Base-by-base conservation (phyloP, 306 rosid genomes). In the Cajanus cajan region DNA sequence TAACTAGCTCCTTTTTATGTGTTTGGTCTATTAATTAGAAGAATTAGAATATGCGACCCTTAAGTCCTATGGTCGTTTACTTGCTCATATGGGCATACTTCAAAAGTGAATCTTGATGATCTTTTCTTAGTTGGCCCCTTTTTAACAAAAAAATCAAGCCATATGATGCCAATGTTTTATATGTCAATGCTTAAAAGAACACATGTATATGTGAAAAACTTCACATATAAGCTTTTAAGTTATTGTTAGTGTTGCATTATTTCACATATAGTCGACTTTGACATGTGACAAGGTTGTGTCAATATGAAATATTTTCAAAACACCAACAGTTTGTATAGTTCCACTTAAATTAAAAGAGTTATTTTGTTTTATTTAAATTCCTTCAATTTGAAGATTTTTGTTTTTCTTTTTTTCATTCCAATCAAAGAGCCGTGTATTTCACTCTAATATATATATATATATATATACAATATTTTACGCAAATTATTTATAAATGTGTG, bases 41-140 rank as follows among this genome's bases (percentile, higher is more conserved):
- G 71, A 68, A 78, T 25, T 31, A 68, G 78, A 68, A 77, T 77
- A 50, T 43, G 24, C 18, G 1, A 65, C 71, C 31, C 63, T 6
- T 2, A 8, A 39, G 62, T 16, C 25, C 31, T 59, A 41, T 24
- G 19, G 57, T 41, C 18, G 0, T 57, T 15, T 59, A 41, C 57
- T 58, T 61, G 71, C 34, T 47, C 25, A 65, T 39, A 45, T 50
- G 9, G 37, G 79, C 45, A 36, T 18, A 45, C 44, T 43, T 62
- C 47, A 8, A 50, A 76, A 15, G 18, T 77, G 67, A 70, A 77
- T 77, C 55, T 50, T 77, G 21, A 51, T 51, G 66, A 77, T 51
- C 37, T 77, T 50, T 65, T 77, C 41, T 50, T 52, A 7, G 11
- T 22, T 64, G 22, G 28, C 15, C 52, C 28, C 15, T 8, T 16